A percentile compares a stretch with the other conserved stretches of the same genome.
phyloP scores from a whole-genome alignment of 176 grass and related monocot genomes.

The Zoysia japonica region DNA sequence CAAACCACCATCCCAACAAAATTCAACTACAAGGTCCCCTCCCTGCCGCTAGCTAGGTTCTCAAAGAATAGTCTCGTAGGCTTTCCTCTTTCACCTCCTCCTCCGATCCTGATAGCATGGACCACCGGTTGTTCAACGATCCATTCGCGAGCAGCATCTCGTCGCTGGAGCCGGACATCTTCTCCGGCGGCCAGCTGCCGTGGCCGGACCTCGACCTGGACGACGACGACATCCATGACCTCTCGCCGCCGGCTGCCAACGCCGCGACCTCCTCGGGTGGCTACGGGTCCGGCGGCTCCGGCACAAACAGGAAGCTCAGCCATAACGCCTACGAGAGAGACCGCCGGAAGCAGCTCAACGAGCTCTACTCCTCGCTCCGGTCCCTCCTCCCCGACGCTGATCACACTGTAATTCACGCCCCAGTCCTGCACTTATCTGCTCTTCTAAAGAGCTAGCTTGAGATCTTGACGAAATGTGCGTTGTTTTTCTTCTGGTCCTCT shows the following conservation, averaged over 20 bases:
- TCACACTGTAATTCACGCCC: conserved; percentile 41
- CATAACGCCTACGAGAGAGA: conserved; percentile 95
- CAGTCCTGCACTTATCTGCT: neutral
- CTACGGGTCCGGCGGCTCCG: conserved; percentile 24
- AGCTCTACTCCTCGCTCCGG: conserved; percentile 73
- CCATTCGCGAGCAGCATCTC: conserved; percentile 56
- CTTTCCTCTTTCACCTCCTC: neutral
- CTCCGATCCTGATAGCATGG: conserved; percentile 20
- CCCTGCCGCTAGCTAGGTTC: neutral
- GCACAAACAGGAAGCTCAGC: conserved; percentile 62
- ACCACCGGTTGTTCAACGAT: conserved; percentile 47
- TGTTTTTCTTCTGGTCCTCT: neutral
- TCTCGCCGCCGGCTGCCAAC: conserved; percentile 36
- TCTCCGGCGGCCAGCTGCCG: conserved; percentile 43
- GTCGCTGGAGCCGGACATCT: conserved; percentile 48
- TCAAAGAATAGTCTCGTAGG: conserved; percentile 24
- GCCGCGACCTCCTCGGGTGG: conserved; percentile 29
- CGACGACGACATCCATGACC: conserved; percentile 38
- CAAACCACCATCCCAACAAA: conserved; percentile 25
- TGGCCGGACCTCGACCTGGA: conserved; percentile 40
- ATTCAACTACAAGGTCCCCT: conserved; percentile 1
- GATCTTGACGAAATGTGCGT: conserved; percentile 3
- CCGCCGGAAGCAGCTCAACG: conserved; percentile 90
- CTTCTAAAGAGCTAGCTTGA: neutral
- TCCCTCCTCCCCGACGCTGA: conserved; percentile 66